Percentiles rank a stretch among this genome's conserved stretches.
These are phyloP conservation scores for Fagus sylvatica DNA, from an alignment of 306 rosid genomes.

Conservation along the genomic window DNA sequence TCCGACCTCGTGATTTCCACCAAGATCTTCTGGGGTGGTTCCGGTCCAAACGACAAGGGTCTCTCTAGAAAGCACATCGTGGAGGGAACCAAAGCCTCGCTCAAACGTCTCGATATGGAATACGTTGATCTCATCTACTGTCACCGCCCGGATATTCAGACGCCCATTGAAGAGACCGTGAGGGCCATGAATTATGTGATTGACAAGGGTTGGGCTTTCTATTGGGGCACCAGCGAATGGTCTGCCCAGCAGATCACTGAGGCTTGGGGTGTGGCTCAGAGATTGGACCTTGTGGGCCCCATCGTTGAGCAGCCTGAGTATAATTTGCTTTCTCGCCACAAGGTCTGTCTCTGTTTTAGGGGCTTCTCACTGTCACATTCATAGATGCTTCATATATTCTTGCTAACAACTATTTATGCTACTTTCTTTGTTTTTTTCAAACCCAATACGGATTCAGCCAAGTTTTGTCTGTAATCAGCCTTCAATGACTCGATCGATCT, in stretches of 20 bases:
- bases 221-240: constrained; percentile 99
- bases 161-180: constrained; percentile 95
- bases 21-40: constrained; percentile 98
- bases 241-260: constrained; percentile 96
- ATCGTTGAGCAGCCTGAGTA: constrained; percentile 98
- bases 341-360: constrained; percentile 28
- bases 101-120: constrained; percentile 84
- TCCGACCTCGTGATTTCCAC: constrained; percentile 93
- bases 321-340: constrained; percentile 79
- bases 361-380: too few relatives aligned
- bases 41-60: constrained; percentile 95
- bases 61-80: constrained; percentile 83
- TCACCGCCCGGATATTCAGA: constrained; percentile 72
- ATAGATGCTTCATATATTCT: too few relatives aligned
- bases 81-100: constrained; percentile 84
- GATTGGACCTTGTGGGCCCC: constrained; percentile 81
- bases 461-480: too few relatives aligned
- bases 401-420: too few relatives aligned
- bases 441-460: too few relatives aligned
- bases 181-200: constrained; percentile 87
- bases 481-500: too few relatives aligned
- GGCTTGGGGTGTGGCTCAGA: constrained; percentile 80
- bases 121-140: constrained; percentile 83
- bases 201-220: constrained; percentile 88
- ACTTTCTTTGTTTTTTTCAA: too few relatives aligned